phyloP scores from a whole-genome alignment of 768 basidiomycete genomes.

The Aureoboletus auriporus region DNA sequence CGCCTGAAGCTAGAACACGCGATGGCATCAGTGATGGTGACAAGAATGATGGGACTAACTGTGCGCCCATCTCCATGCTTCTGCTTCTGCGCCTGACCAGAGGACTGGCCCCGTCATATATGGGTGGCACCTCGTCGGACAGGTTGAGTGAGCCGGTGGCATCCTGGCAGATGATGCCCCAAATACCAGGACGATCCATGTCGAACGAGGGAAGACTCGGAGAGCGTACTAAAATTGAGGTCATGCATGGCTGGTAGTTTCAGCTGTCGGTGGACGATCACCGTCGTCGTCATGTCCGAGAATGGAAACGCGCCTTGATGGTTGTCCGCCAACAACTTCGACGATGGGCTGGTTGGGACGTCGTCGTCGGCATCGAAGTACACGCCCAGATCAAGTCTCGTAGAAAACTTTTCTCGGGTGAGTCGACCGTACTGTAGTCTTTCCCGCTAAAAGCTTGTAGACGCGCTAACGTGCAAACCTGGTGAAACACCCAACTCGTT shows the following conservation, averaged over 20 bases:
- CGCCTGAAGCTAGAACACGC: background rate
- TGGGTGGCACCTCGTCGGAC: conserved; percentile 17
- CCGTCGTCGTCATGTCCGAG: background rate
- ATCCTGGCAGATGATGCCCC: conserved; percentile 22
- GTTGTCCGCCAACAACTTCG: conserved; percentile 15
- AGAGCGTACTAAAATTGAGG: too few relatives aligned
- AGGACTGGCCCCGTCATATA: conserved; percentile 14
- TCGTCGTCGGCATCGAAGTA: conserved; percentile 91
- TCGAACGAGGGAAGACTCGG: too few relatives aligned
- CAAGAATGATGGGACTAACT: conserved; percentile 1
- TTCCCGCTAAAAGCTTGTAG: conserved; percentile 22
- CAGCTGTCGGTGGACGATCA: background rate
- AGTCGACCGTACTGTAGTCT: conserved; percentile 15
- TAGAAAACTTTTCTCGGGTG: conserved; percentile 83
- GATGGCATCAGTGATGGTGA: background rate
- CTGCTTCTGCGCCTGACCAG: background rate
- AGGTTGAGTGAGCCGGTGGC: background rate
- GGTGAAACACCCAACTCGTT: conserved; percentile 65
- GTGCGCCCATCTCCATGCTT: background rate
- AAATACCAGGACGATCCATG: conserved; percentile 22
- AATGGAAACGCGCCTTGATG: conserved; percentile 22
- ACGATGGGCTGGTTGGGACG: conserved; percentile 84
- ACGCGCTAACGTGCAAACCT: conserved; percentile 37
- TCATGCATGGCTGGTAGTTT: background rate
- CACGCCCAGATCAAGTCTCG: conserved; percentile 91